Conservation (phyloP, 805 yeast species). For the Candida dajiaensis region DNA sequence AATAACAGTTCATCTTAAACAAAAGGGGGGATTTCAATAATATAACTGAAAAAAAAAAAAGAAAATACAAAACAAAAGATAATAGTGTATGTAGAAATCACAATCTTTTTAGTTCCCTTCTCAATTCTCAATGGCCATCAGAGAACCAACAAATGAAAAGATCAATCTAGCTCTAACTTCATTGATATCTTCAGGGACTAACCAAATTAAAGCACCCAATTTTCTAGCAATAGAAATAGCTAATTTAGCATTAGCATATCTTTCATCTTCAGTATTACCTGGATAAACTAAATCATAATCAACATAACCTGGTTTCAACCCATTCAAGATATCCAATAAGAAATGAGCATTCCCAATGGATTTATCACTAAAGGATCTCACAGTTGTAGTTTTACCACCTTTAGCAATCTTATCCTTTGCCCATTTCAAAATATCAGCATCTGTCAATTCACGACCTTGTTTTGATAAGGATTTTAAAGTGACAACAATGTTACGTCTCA, state of each 20-base stretch:
- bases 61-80: no score
- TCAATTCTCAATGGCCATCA: slow-evolving; percentile 60
- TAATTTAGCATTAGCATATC: slow-evolving; percentile 89
- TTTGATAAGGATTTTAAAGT: slow-evolving; percentile 71
- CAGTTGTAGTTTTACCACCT: slow-evolving; percentile 70
- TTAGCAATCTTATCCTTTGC: slow-evolving; percentile 80
- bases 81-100: no score
- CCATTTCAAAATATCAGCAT: slow-evolving; percentile 87
- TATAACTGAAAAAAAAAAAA: no score
- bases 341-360: slow-evolving; percentile 73
- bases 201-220: slow-evolving; percentile 95
- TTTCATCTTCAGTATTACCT: slow-evolving; percentile 77
- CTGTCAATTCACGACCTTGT: slow-evolving; percentile 67
- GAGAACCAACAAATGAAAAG: slow-evolving; percentile 89
- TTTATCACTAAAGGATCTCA: slow-evolving; percentile 83
- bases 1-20: no score
- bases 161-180: slow-evolving; percentile 94
- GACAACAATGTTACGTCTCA: slow-evolving; percentile 90
- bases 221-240: slow-evolving; percentile 98
- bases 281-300: slow-evolving; percentile 87
- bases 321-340: slow-evolving; percentile 84
- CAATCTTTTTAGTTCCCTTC: not conserved
- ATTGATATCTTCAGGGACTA: slow-evolving; percentile 98
- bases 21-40: no score
- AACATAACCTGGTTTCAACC: slow-evolving; percentile 95